Evolutionary conservation across 345 rosid genomes (phyloP).

Genomic region (Eucalyptus leucophloia): DNA sequence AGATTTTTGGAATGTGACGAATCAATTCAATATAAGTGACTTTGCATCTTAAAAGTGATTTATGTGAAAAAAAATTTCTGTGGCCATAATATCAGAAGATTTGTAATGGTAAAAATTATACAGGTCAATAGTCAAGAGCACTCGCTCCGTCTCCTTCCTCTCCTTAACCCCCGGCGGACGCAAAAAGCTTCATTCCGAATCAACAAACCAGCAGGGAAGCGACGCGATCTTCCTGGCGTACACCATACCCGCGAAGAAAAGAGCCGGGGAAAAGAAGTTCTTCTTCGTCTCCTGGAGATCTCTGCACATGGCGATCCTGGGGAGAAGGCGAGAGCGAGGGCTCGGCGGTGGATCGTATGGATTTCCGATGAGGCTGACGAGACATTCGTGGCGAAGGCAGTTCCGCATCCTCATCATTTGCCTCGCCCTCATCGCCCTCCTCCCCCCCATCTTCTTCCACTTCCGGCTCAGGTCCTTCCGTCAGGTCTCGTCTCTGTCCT

Average conservation of each 20-base stretch:
- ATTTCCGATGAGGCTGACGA: not conserved
- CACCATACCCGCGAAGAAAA: not conserved
- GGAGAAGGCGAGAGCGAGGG: not conserved
- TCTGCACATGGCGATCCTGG: not conserved
- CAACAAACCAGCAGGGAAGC: not conserved
- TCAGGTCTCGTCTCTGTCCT: conserved; percentile 17
- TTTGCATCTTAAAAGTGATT: not conserved
- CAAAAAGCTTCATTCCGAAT: not conserved
- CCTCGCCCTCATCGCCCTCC: conserved; percentile 49
- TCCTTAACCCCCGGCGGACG: not conserved
- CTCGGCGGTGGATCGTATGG: not conserved
- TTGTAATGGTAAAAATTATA: not conserved
- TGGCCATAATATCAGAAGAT: not conserved
- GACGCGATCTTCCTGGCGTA: not conserved
- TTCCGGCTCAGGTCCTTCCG: conserved; percentile 64
- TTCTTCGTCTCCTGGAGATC: not conserved
- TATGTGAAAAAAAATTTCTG: not conserved
- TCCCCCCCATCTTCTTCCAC: conserved; percentile 87
- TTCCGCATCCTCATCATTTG: conserved; percentile 38
- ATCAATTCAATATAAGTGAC: not conserved
- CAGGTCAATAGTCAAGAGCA: not conserved
- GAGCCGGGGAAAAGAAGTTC: not conserved
- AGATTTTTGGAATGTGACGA: not conserved
- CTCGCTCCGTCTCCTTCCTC: not conserved
- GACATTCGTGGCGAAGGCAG: not conserved